Conservation (phyloP, 2,329 filamentous ascomycete genomes). For the Nemania diffusa region DNA sequence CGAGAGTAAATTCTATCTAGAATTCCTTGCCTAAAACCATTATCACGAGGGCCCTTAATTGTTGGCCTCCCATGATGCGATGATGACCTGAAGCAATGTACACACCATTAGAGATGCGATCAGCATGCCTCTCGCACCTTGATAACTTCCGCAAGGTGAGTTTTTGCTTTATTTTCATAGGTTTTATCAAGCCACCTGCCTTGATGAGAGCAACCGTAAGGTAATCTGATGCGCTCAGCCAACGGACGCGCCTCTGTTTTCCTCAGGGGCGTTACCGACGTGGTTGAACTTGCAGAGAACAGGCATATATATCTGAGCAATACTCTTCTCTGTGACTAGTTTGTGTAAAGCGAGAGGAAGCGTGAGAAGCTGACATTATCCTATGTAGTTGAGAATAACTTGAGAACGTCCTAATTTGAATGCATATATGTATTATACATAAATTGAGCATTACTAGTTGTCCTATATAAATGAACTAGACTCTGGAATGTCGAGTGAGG, state of each 20-base stretch:
- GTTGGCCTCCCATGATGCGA: constrained; percentile 72
- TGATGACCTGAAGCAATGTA: constrained; percentile 75
- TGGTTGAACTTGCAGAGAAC: constrained; percentile 49
- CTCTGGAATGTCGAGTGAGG: no score
- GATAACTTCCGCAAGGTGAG: constrained; percentile 27
- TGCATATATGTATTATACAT: no score
- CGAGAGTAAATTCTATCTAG: constrained; percentile 62
- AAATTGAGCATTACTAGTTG: no score
- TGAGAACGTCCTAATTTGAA: neutral
- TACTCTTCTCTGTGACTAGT: neutral
- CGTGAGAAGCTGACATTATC: constrained; percentile 21
- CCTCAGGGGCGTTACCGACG: constrained; percentile 18
- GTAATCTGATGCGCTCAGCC: constrained; percentile 50
- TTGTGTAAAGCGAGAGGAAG: neutral
- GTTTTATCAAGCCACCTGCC: constrained; percentile 24
- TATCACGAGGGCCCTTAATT: constrained; percentile 71
- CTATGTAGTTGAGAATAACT: neutral
- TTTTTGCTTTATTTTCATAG: neutral
- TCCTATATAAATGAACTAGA: no score
- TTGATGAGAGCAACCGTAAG: constrained; percentile 47
- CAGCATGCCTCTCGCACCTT: neutral
- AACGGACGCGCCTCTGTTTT: constrained; percentile 26
- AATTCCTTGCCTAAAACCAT: constrained; percentile 74
- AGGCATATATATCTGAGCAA: constrained; percentile 44
- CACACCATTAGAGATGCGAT: constrained; percentile 46